These are phyloP conservation scores for Periconia digitata DNA, from an alignment of 2,329 filamentous ascomycete species.

Conservation along the genomic window DNA sequence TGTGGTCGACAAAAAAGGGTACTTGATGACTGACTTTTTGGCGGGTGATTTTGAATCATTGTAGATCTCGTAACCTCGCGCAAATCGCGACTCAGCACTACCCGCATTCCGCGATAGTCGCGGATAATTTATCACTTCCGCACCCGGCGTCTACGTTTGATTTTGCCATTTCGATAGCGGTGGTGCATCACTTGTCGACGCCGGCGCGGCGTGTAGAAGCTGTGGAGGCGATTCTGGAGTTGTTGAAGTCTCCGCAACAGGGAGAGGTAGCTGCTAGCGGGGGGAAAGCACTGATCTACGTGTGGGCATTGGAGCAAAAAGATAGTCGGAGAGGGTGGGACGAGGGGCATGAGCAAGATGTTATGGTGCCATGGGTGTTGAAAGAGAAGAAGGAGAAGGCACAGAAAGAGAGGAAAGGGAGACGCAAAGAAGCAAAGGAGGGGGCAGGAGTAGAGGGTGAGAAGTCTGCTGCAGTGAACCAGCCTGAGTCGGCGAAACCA, in stretches of 20 bases:
- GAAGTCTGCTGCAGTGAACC: constrained; percentile 3
- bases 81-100: constrained; percentile 57
- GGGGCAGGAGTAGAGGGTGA: neutral
- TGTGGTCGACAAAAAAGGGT: no score
- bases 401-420: constrained; percentile 17
- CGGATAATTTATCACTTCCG: constrained; percentile 81
- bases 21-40: neutral
- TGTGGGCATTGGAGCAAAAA: constrained; percentile 94
- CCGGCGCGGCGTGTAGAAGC: constrained; percentile 70
- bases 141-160: constrained; percentile 70
- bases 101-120: constrained; percentile 71
- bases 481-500: constrained; percentile 31
- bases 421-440: constrained; percentile 7
- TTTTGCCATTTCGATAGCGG: constrained; percentile 92
- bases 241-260: constrained; percentile 49
- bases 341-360: constrained; percentile 79
- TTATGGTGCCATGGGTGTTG: constrained; percentile 94
- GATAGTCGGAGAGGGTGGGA: constrained; percentile 86
- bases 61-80: constrained; percentile 60
- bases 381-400: constrained; percentile 42
- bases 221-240: constrained; percentile 69
- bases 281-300: constrained; percentile 79
- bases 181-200: constrained; percentile 91
- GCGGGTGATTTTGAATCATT: neutral
- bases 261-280: constrained; percentile 12